Percentiles rank a stretch among this genome's conserved stretches.
Evolutionary conservation across 1,284 basidiomycete genomes (phyloP).

Genomic region (Cutaneotrichosporon daszewskae): DNA sequence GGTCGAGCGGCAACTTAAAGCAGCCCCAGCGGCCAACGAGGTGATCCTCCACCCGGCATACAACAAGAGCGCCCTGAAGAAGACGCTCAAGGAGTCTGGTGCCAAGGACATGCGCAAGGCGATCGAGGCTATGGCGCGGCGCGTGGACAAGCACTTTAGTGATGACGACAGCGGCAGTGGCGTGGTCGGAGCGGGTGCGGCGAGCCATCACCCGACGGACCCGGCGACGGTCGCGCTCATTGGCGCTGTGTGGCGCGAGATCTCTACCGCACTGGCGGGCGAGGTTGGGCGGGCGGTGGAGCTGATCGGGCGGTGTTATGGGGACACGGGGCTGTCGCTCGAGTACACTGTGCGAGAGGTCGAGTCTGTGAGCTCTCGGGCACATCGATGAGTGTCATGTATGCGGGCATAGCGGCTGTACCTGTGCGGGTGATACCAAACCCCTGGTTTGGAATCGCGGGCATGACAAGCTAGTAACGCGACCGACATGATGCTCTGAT

Average conservation of each 20-base stretch:
- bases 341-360: constrained; percentile 73
- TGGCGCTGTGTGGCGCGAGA: constrained; percentile 78
- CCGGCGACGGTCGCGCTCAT: constrained; percentile 59
- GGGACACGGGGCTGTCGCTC: constrained; percentile 60
- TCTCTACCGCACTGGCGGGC: constrained; percentile 70
- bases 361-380: constrained; percentile 58
- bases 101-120: constrained; percentile 78
- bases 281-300: constrained; percentile 65
- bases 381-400: background rate
- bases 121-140: constrained; percentile 77
- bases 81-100: constrained; percentile 77
- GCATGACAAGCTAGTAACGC: too few relatives aligned
- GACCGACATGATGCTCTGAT: too few relatives aligned
- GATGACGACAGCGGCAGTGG: constrained; percentile 29
- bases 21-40: constrained; percentile 66
- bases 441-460: too few relatives aligned
- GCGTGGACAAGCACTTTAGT: constrained; percentile 89
- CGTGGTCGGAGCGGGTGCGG: background rate
- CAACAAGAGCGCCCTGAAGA: constrained; percentile 70
- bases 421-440: too few relatives aligned
- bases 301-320: constrained; percentile 70
- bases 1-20: constrained; percentile 75
- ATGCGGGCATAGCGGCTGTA: too few relatives aligned
- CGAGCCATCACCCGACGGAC: constrained; percentile 7
- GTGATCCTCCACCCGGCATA: constrained; percentile 71